Evolutionary conservation across 2,329 filamentous ascomycete genomes (phyloP).

Genomic region (Zarea fungicola): DNA sequence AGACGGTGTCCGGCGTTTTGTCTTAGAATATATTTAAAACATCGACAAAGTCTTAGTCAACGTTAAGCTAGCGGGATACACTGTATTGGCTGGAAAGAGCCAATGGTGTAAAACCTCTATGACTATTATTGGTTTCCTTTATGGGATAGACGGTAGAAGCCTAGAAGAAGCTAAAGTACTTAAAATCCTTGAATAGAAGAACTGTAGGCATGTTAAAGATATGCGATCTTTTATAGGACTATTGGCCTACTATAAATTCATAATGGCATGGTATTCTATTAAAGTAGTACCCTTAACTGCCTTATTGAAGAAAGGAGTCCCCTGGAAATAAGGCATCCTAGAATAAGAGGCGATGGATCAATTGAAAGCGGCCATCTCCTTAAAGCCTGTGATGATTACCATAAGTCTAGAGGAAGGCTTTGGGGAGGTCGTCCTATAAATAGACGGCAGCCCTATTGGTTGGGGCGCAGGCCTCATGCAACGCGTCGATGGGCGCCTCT

Average conservation of each 20-base stretch:
- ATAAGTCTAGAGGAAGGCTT: neutral
- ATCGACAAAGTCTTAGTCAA: neutral
- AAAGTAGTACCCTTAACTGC: neutral
- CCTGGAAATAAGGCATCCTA: neutral
- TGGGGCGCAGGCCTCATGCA: neutral
- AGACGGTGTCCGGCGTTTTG: neutral
- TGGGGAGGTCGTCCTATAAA: neutral
- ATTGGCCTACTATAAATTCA: neutral
- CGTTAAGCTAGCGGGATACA: neutral
- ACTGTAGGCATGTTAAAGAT: neutral
- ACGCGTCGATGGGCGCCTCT: neutral
- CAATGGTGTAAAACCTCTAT: neutral
- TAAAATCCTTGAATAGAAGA: neutral
- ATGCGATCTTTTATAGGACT: neutral
- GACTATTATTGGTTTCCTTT: neutral
- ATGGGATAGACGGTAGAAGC: neutral
- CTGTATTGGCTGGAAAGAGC: neutral
- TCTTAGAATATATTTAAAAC: neutral
- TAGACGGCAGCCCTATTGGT: neutral
- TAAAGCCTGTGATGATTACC: neutral
- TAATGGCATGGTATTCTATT: neutral
- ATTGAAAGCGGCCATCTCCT: neutral
- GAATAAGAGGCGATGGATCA: neutral
- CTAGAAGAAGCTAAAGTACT: neutral
- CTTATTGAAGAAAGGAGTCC: neutral